Base-by-base conservation (phyloP, 148 eudicot species). In the Simmondsia chinensis region DNA sequence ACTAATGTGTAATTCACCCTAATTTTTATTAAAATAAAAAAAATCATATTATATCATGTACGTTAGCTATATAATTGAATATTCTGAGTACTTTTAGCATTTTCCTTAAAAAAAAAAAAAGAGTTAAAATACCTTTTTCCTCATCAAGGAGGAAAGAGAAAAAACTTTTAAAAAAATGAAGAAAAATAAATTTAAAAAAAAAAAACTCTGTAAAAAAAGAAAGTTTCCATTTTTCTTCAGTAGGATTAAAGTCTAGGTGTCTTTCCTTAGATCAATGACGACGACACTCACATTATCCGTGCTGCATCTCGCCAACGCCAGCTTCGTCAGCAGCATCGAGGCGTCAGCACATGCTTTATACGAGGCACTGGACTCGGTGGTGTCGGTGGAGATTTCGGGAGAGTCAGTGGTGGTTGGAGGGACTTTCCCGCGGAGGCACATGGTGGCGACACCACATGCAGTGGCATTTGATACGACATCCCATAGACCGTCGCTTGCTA, bases 401-500 rank as follows among this genome's bases (percentile, higher is more conserved):
- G n/a, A n/a, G n/a, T n/a, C n/a, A n/a, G n/a, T n/a, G n/a, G n/a
- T n/a, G n/a, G n/a, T 21, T 1, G 36, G 39, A 5, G 69, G 53
- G 5, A 32, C 71, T 46, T 63, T 64, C 4, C 77, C 73, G 11
- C 54, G 46, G 11, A 87, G 52, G 55, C 94, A 87, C 82, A 69
- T 69, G 4, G 71, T 52, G 0, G 79, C 86, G 16, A 87, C 82
- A 0, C 69, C 74, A 25, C 94, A 87, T 2, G 89, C 96, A 0
- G 83, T 84, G 20, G 76, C 73, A 15, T 87, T 87, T 0, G 96
- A 71, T 20, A 82, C 73, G 24, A 87, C 88, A 21, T 87, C 96
- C 96, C 96, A 87, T 4, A 87, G 53, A 0, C 96, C 96, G 20
- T 87, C 96, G 31, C 85, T 82, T 1, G 94, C 96, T 10, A 87